A percentile compares a stretch with the other conserved stretches of the same genome.
Evolutionary conservation across 352 stramenopile genomes (phyloP).

Genomic region (Globisporangium parvum): DNA sequence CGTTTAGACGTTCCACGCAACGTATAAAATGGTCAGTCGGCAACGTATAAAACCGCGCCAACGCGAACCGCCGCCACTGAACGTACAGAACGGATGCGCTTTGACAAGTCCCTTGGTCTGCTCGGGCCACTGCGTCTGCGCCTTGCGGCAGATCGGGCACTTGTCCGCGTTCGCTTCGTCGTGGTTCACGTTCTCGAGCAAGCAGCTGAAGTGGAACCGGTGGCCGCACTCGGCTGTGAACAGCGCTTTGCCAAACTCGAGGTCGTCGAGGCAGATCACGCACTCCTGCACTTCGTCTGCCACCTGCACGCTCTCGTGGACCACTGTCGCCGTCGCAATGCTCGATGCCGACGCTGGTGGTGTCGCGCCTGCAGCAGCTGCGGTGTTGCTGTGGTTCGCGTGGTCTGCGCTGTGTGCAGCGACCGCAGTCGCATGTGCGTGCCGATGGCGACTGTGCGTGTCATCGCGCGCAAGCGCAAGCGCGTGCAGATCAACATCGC

Average conservation of each 20-base stretch:
- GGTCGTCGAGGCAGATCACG: slow-evolving; percentile 81
- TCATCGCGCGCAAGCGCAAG: slow-evolving; percentile 6
- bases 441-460: slow-evolving; percentile 10
- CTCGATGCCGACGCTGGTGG: not conserved
- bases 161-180: slow-evolving; percentile 87
- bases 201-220: slow-evolving; percentile 81
- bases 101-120: slow-evolving; percentile 82
- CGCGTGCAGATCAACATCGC: slow-evolving; percentile 48
- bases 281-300: slow-evolving; percentile 55
- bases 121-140: slow-evolving; percentile 80
- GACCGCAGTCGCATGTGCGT: not conserved
- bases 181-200: slow-evolving; percentile 87
- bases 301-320: slow-evolving; percentile 13
- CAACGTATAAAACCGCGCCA: not conserved
- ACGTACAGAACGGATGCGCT: slow-evolving; percentile 75
- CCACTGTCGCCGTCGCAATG: slow-evolving; percentile 36
- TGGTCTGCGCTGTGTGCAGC: not conserved
- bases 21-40: not conserved
- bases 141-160: slow-evolving; percentile 83
- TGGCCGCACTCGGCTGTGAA: slow-evolving; percentile 85
- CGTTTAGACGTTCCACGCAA: not conserved
- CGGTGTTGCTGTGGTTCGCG: not conserved
- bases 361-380: slow-evolving; percentile 4
- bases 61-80: not conserved
- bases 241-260: slow-evolving; percentile 53